phyloP scores from a whole-genome alignment of 345 rosid species.

The Laguncularia racemosa region DNA sequence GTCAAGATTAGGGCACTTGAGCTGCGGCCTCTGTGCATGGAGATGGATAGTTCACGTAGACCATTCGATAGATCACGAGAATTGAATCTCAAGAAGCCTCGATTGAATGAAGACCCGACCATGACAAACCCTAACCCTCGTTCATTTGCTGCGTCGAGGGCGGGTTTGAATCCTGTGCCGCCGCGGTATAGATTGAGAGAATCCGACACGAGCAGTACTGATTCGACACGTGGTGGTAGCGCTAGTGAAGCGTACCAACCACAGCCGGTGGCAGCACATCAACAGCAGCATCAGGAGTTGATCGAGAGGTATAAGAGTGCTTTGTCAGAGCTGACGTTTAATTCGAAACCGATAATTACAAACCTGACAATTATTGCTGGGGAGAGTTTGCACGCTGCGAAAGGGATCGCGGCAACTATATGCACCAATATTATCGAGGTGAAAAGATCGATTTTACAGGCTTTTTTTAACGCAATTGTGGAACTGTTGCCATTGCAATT shows the following conservation, averaged over 20 bases:
- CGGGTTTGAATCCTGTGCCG: constrained; percentile 21
- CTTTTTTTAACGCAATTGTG: background rate
- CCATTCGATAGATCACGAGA: constrained; percentile 87
- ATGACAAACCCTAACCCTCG: constrained; percentile 27
- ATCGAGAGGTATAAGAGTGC: constrained; percentile 88
- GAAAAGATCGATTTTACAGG: constrained; percentile 28
- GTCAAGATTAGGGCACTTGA: constrained; percentile 15
- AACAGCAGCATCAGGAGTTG: constrained; percentile 76
- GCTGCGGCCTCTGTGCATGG: constrained; percentile 9
- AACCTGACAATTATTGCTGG: constrained; percentile 96
- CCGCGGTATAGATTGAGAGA: constrained; percentile 32
- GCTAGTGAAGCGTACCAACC: constrained; percentile 64
- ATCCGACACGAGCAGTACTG: constrained; percentile 31
- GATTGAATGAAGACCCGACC: constrained; percentile 43
- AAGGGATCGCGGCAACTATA: constrained; percentile 64
- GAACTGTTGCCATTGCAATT: background rate
- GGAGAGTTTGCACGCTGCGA: constrained; percentile 83
- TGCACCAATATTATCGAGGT: constrained; percentile 95
- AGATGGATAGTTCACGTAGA: constrained; percentile 62
- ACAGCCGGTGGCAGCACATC: constrained; percentile 36
- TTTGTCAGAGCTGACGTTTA: constrained; percentile 84
- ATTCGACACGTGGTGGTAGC: background rate
- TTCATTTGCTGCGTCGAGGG: constrained; percentile 32
- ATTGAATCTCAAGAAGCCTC: constrained; percentile 56
- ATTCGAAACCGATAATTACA: constrained; percentile 95